Evolutionary conservation across 2,329 filamentous ascomycete genomes (phyloP).

Genomic region (Talaromyces piceae): DNA sequence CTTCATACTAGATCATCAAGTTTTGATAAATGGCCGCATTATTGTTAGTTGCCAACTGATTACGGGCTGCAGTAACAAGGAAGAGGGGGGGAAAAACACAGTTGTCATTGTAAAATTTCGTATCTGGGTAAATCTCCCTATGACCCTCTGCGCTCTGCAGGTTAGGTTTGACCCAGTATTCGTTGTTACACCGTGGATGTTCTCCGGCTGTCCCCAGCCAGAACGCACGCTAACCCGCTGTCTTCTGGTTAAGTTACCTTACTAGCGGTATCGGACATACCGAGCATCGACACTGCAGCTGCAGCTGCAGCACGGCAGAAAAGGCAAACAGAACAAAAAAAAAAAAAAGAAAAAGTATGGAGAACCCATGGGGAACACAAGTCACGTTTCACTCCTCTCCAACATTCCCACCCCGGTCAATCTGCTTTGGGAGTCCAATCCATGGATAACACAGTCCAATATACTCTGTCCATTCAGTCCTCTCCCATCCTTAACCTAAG

Average conservation of each 20-base stretch:
- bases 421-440: too few species aligned
- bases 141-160: not conserved
- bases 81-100: too few species aligned
- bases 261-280: not conserved
- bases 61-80: too few species aligned
- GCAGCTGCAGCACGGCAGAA: too few species aligned
- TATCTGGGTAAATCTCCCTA: too few species aligned
- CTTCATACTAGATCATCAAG: too few species aligned
- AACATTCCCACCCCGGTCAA: not conserved
- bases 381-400: not conserved
- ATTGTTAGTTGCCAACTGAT: too few species aligned
- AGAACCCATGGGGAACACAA: constrained; percentile 1
- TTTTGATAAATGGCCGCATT: too few species aligned
- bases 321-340: too few species aligned
- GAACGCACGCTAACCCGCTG: not conserved
- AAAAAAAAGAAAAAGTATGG: too few species aligned
- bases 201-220: not conserved
- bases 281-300: not conserved
- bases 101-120: too few species aligned
- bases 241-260: not conserved
- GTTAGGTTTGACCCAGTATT: not conserved
- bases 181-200: not conserved
- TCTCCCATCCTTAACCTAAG: not conserved
- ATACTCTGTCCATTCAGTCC: not conserved
- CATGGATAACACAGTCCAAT: too few species aligned